Evolutionary conservation across 163 green algal species (phyloP), one percentile per base, ranked within the genome.

Genomic region (Trebouxiophyceae sp.): DNA sequence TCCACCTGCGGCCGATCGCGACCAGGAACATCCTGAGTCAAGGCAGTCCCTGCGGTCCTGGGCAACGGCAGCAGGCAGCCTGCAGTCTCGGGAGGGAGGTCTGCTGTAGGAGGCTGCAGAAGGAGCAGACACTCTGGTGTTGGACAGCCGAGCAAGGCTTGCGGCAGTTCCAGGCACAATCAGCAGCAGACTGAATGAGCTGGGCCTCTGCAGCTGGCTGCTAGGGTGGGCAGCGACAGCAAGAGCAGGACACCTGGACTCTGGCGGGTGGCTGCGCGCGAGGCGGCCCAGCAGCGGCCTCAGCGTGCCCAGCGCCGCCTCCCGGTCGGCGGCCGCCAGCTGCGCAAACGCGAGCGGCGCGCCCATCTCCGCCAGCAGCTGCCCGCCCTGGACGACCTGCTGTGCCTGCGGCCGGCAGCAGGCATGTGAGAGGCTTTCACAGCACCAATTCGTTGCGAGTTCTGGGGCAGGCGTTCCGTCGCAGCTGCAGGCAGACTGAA

Each of bases 221-320:
- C n/a, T n/a, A n/a, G n/a, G n/a, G n/a, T n/a, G n/a, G n/a, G n/a
- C n/a, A n/a, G n/a, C 30, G 23, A 62, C 1, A 20, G 16, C n/a
- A 20, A 19, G 54, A 62, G 8, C 5, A 20, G 5, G 28, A 67
- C 61, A 44, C 7, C 6, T 27, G 24, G 39, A 60, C 61, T 2
- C 20, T 47, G n/a, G 27, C 6, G 3, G 33, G 65, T 47, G 65
- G 62, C 29, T 67, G 54, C 72, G 65, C 24, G 68, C 50, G 33
- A 76, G 54, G 33, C 72, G 65, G 22, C 61, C 67, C 33, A 79
- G 61, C 32, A 77, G 62, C 33, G 68, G 73, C n/a, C n/a, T n/a
- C n/a, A 27, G 30, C 67, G 72, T 45, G 26, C 26, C 30, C 44
- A 68, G 24, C 29, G 61, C 56, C 30, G 46, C 66, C 16, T 31